A percentile compares a stretch with the other conserved stretches of the same genome.
phyloP scores from a whole-genome alignment of 192 early-diverging fungal species.

The Coemansia sp. region DNA sequence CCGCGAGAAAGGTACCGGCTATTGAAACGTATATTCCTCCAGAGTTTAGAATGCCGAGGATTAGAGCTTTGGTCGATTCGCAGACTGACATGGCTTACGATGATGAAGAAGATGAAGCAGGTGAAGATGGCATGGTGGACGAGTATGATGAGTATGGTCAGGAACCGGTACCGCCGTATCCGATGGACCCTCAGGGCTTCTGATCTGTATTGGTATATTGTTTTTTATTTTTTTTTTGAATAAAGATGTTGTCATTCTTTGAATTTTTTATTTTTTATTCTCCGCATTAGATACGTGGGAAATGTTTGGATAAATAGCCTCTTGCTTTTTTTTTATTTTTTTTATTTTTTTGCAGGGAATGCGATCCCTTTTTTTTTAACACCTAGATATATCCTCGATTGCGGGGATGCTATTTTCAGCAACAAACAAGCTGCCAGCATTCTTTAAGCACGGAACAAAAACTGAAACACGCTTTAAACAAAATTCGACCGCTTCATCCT shows the following conservation, averaged over 20 bases:
- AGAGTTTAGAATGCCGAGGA: constrained; percentile 58
- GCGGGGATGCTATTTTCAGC: neutral
- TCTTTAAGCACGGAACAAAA: too few relatives aligned
- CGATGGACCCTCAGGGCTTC: neutral
- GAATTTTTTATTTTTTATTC: too few relatives aligned
- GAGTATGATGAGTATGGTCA: constrained; percentile 5
- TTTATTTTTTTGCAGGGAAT: too few relatives aligned
- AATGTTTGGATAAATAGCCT: too few relatives aligned
- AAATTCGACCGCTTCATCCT: neutral
- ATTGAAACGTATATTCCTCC: constrained; percentile 77
- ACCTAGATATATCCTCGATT: neutral
- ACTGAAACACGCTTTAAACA: too few relatives aligned
- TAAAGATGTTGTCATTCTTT: too few relatives aligned
- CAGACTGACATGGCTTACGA: constrained; percentile 54
- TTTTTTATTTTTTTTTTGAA: too few relatives aligned
- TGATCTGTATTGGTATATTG: neutral
- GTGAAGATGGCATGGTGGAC: constrained; percentile 5
- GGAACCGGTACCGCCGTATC: neutral
- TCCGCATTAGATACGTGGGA: too few relatives aligned
- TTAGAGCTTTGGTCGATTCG: constrained; percentile 49
- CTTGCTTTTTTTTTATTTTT: too few relatives aligned
- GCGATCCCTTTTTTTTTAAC: too few relatives aligned
- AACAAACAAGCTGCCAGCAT: neutral
- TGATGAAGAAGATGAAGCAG: constrained; percentile 26
- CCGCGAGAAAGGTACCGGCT: constrained; percentile 63